Conservation (phyloP, 225 moss, liverwort and hornwort species). For the Physcomitrellopsis africana region DNA sequence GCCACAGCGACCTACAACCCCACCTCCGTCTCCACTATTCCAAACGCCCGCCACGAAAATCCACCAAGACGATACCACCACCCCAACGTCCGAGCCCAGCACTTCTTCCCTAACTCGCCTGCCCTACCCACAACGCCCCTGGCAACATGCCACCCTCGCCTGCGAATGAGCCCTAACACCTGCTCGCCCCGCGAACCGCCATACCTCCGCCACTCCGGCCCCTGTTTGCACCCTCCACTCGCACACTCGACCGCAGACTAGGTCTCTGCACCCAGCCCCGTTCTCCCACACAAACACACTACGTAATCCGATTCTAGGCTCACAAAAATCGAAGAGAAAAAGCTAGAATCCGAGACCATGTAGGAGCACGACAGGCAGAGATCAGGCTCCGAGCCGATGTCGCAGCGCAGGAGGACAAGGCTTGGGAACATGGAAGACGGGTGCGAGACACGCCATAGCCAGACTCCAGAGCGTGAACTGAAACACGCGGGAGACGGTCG, state of each 20-base stretch:
- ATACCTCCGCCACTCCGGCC: neutral
- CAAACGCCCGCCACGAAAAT: constrained; percentile 12
- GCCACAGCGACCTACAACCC: constrained; percentile 20
- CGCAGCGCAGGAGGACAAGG: neutral
- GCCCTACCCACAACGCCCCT: constrained; percentile 19
- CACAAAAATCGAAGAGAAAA: neutral
- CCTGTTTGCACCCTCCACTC: constrained; percentile 1
- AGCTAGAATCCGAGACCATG: neutral
- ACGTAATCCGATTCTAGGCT: constrained; percentile 11
- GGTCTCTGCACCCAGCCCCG: constrained; percentile 21
- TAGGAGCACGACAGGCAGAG: no score
- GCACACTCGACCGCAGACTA: constrained; percentile 12
- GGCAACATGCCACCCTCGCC: constrained; percentile 1
- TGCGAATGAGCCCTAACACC: neutral
- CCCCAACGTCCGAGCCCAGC: neutral
- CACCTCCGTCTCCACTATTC: neutral
- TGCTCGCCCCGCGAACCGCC: neutral
- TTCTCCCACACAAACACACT: neutral
- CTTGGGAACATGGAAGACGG: neutral
- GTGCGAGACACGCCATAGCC: constrained; percentile 37
- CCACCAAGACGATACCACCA: neutral
- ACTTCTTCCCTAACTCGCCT: neutral
- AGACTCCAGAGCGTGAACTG: constrained; percentile 22
- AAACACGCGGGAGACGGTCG: constrained; percentile 27
- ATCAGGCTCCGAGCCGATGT: neutral